phyloP scores from a whole-genome alignment of 108 stramenopile species.

The Nitzschia inconspicua region DNA sequence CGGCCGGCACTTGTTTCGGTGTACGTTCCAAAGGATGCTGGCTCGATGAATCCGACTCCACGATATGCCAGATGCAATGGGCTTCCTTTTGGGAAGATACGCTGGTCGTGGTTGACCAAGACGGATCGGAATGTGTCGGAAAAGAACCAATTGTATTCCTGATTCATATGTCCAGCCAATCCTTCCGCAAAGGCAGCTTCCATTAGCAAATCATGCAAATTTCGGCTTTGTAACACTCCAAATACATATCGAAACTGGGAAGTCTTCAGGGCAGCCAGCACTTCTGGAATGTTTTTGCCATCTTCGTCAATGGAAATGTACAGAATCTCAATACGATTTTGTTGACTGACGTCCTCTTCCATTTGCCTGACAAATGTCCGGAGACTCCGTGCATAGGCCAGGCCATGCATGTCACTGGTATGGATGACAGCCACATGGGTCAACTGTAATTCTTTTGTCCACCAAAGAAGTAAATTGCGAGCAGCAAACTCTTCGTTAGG shows the following conservation, averaged over 20 bases:
- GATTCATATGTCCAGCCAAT: constrained; percentile 47
- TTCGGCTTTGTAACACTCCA: not conserved
- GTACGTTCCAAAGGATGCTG: too few relatives aligned
- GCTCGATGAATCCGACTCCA: constrained; percentile 29
- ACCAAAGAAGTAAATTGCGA: constrained; percentile 21
- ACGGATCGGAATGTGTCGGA: constrained; percentile 19
- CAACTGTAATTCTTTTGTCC: constrained; percentile 11
- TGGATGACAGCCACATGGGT: constrained; percentile 39
- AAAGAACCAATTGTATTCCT: constrained; percentile 50
- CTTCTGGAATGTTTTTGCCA: not conserved
- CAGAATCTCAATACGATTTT: constrained; percentile 21
- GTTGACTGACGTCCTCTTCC: too few relatives aligned
- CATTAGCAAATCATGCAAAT: constrained; percentile 11
- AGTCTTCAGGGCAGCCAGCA: not conserved
- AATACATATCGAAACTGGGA: too few relatives aligned
- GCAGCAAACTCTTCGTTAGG: constrained; percentile 42
- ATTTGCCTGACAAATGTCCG: too few relatives aligned
- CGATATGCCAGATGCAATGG: constrained; percentile 35
- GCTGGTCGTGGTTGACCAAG: constrained; percentile 13
- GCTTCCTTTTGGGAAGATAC: constrained; percentile 29
- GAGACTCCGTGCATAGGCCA: too few relatives aligned
- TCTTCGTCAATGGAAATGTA: constrained; percentile 2
- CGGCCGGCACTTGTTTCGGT: too few relatives aligned
- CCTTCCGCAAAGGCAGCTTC: constrained; percentile 32
- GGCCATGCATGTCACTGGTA: constrained; percentile 54